Evolutionary conservation across 768 basidiomycete genomes (phyloP), one percentile per base, ranked within the genome.

Genomic region (Ramaria rubella): DNA sequence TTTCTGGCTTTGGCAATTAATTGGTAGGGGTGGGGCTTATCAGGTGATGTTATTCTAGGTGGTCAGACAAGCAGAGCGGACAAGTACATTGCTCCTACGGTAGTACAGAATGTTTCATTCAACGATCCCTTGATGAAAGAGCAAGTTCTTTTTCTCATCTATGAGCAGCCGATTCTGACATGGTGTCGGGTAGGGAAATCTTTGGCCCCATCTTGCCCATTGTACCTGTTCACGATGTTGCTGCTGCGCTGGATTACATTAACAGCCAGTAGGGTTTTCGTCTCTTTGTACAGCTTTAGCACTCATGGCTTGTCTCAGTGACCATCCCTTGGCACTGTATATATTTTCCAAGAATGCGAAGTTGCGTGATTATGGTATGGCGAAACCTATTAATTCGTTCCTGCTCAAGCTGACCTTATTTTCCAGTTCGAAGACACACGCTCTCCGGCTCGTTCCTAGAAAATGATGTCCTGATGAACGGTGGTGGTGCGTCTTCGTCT

Each of bases 321-420:
- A 78, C 34, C 74, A 79, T 56, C 80, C 87, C 1, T 73, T 89
- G 4, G 80, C 81, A 3, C 40, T 87, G 23, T 88, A 89, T 60
- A 74, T 73, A 1, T 90, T 88, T 66, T 82, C 80, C 0, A 75
- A 81, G 15, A 70, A 77, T 43, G 67, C 72, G 0, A 65, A 67
- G 5, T 53, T 69, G 11, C 65, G 61, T 31, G 58, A 45, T 9
- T 5, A 49, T 23, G 15, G 19, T 44, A 23, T 1, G 65, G 12
- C 57, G 61, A 60, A 49, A 67, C 68, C 24, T 33, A 62, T 46
- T 1, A 15, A 38, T 27, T 23, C 26, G 44, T 11, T n/a, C 52
- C 21, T 27, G 3, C 38, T 54, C 11, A 15, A 40, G n/a, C 45
- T 43, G 3, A 58, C 30, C 6, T 34, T 29, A 8, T 42, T 30